Evolutionary conservation across 2,329 filamentous ascomycete genomes (phyloP).

Genomic region (Akanthomyces dipterigenus): DNA sequence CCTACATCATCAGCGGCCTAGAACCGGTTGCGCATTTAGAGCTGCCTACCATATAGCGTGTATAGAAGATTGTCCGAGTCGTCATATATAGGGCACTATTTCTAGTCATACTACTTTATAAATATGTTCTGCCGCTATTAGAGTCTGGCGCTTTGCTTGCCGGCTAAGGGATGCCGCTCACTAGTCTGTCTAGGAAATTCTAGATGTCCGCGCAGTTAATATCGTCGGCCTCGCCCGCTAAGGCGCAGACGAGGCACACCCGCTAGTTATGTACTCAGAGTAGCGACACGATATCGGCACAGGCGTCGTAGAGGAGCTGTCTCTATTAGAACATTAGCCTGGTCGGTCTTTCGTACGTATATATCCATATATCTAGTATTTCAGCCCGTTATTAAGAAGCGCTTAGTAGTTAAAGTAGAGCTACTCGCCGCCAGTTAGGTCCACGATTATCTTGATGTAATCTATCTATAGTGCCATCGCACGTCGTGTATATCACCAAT

Average conservation of each 20-base stretch:
- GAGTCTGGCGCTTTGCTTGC: background rate
- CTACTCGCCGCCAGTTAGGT: background rate
- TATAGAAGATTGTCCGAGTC: background rate
- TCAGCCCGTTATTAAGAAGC: background rate
- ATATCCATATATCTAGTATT: background rate
- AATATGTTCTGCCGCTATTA: background rate
- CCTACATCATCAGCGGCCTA: background rate
- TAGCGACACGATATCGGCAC: background rate
- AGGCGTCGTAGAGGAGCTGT: background rate
- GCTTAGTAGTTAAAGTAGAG: background rate
- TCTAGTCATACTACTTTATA: background rate
- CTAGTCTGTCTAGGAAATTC: background rate
- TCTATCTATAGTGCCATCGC: background rate
- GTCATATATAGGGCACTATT: background rate
- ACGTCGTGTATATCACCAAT: background rate
- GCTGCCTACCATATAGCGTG: background rate
- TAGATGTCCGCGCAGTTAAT: background rate
- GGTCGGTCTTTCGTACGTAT: background rate
- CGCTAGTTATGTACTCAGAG: background rate
- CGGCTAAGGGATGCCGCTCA: background rate
- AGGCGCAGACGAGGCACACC: background rate
- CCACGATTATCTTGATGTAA: background rate
- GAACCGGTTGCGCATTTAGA: background rate
- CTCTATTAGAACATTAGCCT: background rate
- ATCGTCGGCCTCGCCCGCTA: background rate